Conservation (phyloP, 2,329 filamentous ascomycete genomes). For the Fusarium tupiense region DNA sequence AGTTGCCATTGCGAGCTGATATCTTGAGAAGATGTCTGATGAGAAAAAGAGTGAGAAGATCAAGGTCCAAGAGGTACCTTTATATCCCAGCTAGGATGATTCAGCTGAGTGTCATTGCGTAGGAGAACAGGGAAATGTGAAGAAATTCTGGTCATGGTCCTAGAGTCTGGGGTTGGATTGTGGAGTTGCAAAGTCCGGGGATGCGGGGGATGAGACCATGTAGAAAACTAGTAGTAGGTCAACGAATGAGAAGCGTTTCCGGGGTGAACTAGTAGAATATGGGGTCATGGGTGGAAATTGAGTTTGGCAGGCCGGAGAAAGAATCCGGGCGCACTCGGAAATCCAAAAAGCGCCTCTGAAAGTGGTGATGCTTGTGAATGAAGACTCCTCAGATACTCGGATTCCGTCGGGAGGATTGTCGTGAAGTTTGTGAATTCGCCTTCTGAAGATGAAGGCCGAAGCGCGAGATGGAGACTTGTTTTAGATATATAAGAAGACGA, state of each 20-base stretch:
- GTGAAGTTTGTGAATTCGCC: background rate
- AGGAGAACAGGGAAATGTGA: background rate
- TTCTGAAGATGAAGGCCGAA: conserved; percentile 5
- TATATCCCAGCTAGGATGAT: background rate
- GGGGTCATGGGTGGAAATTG: background rate
- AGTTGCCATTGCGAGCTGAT: conserved; percentile 15
- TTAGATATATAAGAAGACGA: conserved; percentile 17
- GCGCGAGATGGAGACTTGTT: background rate
- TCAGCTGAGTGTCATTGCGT: background rate
- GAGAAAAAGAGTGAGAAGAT: background rate
- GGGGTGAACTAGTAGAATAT: background rate
- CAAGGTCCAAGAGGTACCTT: background rate
- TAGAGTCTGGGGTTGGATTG: conserved; percentile 15
- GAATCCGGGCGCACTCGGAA: background rate
- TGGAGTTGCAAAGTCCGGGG: conserved; percentile 19
- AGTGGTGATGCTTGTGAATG: rapidly evolving
- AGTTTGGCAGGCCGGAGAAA: background rate
- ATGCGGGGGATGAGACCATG: conserved; percentile 17
- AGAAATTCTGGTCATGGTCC: conserved; percentile 3
- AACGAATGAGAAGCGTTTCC: conserved; percentile 5
- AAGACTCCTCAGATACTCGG: background rate
- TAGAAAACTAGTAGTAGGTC: background rate
- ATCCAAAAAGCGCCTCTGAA: rapidly evolving
- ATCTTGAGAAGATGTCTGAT: background rate
- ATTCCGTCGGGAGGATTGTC: background rate